These are phyloP conservation scores for Turnera subulata DNA, from an alignment of 345 rosid genomes.

Conservation along the genomic window DNA sequence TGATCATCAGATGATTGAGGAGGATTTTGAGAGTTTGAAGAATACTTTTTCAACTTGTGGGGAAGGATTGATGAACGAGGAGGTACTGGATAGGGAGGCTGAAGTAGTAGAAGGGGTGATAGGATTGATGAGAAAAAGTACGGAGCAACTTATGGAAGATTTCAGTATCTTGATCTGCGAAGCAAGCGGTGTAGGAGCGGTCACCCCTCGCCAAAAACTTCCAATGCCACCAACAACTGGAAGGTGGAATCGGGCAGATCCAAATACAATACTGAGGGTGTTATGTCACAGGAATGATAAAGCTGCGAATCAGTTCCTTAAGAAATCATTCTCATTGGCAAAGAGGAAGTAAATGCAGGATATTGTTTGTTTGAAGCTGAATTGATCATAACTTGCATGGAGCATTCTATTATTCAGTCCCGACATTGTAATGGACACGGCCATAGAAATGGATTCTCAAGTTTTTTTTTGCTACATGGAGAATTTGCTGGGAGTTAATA, in stretches of 20 bases:
- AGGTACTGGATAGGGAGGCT: slow-evolving; percentile 60
- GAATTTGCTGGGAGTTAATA: too few species aligned
- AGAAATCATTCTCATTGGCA: slow-evolving; percentile 63
- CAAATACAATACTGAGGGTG: slow-evolving; percentile 71
- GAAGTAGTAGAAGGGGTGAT: slow-evolving; percentile 73
- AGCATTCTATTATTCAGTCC: slow-evolving; percentile 7
- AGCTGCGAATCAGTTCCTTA: slow-evolving; percentile 59
- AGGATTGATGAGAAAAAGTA: slow-evolving; percentile 60
- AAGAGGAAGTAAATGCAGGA: slow-evolving; percentile 42
- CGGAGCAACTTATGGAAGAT: slow-evolving; percentile 81
- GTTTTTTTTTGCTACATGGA: too few species aligned
- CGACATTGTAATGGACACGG: neutral
- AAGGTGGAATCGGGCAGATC: slow-evolving; percentile 74
- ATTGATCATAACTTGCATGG: slow-evolving; percentile 5
- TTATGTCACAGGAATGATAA: slow-evolving; percentile 77
- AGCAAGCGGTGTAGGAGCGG: slow-evolving; percentile 43
- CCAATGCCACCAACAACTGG: slow-evolving; percentile 84
- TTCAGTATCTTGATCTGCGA: slow-evolving; percentile 56
- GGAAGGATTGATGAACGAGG: slow-evolving; percentile 70
- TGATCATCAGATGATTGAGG: slow-evolving; percentile 53
- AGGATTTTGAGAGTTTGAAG: slow-evolving; percentile 70
- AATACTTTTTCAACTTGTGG: slow-evolving; percentile 62
- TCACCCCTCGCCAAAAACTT: slow-evolving; percentile 49
- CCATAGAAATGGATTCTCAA: neutral
- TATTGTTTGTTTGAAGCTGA: too few species aligned